phyloP scores from a whole-genome alignment of 352 stramenopile species.

The Globisporangium splendens region DNA sequence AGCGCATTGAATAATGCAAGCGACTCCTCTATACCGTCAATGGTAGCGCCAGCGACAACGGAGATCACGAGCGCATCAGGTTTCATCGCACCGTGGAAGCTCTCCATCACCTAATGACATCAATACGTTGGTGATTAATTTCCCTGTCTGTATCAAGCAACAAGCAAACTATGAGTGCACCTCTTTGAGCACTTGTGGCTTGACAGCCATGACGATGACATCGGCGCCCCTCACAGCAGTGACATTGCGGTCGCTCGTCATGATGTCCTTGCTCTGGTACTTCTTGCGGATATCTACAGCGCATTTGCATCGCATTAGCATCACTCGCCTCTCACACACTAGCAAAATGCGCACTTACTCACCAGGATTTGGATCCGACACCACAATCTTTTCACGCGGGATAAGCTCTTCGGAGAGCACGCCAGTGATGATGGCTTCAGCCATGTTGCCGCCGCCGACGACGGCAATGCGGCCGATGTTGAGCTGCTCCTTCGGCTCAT shows the following conservation, averaged over 20 bases:
- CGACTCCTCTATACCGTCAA: no score
- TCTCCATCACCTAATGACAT: slow-evolving; percentile 46
- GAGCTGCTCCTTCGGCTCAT: slow-evolving; percentile 20
- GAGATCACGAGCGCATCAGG: slow-evolving; percentile 72
- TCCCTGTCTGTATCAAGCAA: not conserved
- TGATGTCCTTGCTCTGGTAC: slow-evolving; percentile 53
- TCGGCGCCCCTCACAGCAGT: slow-evolving; percentile 74
- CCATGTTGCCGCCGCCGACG: slow-evolving; percentile 89
- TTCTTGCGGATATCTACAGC: slow-evolving; percentile 49
- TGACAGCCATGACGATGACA: slow-evolving; percentile 92
- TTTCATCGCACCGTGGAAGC: slow-evolving; percentile 53
- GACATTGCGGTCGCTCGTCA: slow-evolving; percentile 60
- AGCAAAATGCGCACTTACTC: not conserved
- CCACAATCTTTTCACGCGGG: slow-evolving; percentile 59
- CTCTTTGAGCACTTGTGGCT: slow-evolving; percentile 92
- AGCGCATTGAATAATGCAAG: no score
- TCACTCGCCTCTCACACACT: not conserved
- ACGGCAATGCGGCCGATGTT: slow-evolving; percentile 59
- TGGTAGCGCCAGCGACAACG: slow-evolving; percentile 79
- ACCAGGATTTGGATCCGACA: slow-evolving; percentile 75
- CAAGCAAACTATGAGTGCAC: slow-evolving; percentile 25
- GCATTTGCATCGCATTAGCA: not conserved
- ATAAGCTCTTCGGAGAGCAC: slow-evolving; percentile 71
- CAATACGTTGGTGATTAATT: not conserved
- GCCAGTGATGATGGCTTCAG: slow-evolving; percentile 83